Evolutionary conservation across 495 filamentous ascomycete genomes (phyloP), one percentile per base, ranked within the genome.

Genomic region (Aspergillus affinis): DNA sequence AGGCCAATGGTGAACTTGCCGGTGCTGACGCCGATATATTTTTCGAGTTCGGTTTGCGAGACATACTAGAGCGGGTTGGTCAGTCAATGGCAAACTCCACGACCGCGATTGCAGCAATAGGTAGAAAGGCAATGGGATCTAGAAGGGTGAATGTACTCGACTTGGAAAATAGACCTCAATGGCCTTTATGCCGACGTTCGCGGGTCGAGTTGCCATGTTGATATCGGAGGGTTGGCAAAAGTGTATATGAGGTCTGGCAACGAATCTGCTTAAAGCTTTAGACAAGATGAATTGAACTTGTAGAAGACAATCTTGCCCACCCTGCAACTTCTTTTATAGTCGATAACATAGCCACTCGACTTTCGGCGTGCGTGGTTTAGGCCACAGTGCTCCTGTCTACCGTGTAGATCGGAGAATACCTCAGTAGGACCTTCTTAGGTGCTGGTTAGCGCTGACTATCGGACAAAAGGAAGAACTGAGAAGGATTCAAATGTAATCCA

Each of bases 1-100:
- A 98, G 89, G 80, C 94, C 94, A 78, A 98, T 98, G 65, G 94
- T 98, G 84, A 98, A 98, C 76, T 98, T 98, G 62, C 94, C 94
- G 50, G 84, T 72, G 69, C 86, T 86, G 65, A 97, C 95, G 75
- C 93, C 94, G 87, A 98, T 94, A 82, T 96, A 93, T 82, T 96
- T 95, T 78, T 98, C 94, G 57, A 98, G 84, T 71, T 97, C 93
- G 55, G 84, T 69, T 82, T 98, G 94, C 75, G 97, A 92, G 67
- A 98, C 93, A 76, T 93, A 98, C 94, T 98, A 69, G 19, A 52
- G 47, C 60, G 36, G 52, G 20, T 26, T 59, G 36, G 63, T 75
- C 61, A 72, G 69, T 66, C 48, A 50, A 32, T 32, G 30, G 30
- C 48, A 30, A 48, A 48, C 46, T 49, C 44, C 49, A 58, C 51